phyloP scores from a whole-genome alignment of 2,329 filamentous ascomycete genomes.

The Elsinoe arachidis region DNA sequence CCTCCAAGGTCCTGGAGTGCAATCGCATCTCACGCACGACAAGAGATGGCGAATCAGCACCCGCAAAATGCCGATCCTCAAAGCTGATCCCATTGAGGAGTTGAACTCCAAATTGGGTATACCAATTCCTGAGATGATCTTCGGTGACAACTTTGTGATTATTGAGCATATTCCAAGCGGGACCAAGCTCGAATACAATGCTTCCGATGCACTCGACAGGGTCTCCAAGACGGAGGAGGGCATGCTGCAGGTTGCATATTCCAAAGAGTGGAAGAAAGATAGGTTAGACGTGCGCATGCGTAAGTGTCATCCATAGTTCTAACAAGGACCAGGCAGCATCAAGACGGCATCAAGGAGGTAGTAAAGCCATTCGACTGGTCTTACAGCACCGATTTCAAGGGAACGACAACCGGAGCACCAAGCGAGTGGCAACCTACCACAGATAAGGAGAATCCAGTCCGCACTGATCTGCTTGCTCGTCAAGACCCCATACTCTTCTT shows the following conservation, averaged over 20 bases:
- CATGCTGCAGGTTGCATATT: slow-evolving; percentile 92
- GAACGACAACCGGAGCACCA: slow-evolving; percentile 44
- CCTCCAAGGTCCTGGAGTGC: slow-evolving; percentile 14
- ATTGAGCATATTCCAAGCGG: slow-evolving; percentile 65
- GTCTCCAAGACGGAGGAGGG: slow-evolving; percentile 89
- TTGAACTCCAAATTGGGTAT: slow-evolving; percentile 75
- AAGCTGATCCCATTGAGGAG: slow-evolving; percentile 77
- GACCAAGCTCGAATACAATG: slow-evolving; percentile 75
- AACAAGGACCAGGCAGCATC: slow-evolving; percentile 53
- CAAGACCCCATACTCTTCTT: slow-evolving; percentile 94
- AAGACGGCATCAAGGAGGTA: slow-evolving; percentile 81
- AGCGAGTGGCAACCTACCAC: slow-evolving; percentile 22
- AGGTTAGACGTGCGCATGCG: slow-evolving; percentile 43
- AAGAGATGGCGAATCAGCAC: slow-evolving; percentile 51
- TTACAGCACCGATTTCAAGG: slow-evolving; percentile 81
- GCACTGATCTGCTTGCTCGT: slow-evolving; percentile 74
- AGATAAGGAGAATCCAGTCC: slow-evolving; percentile 52
- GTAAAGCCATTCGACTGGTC: slow-evolving; percentile 98
- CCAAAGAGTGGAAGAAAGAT: slow-evolving; percentile 73
- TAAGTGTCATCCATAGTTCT: slow-evolving; percentile 4
- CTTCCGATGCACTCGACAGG: slow-evolving; percentile 75
- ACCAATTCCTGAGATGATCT: slow-evolving; percentile 96
- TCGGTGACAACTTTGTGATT: slow-evolving; percentile 81
- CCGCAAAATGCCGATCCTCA: slow-evolving; percentile 90
- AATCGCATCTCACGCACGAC: slow-evolving; percentile 23